A percentile compares a stretch with the other conserved stretches of the same genome.
These are phyloP conservation scores for Trichoderma harzianum DNA, from an alignment of 2,329 filamentous ascomycete genomes.

Conservation along the genomic window DNA sequence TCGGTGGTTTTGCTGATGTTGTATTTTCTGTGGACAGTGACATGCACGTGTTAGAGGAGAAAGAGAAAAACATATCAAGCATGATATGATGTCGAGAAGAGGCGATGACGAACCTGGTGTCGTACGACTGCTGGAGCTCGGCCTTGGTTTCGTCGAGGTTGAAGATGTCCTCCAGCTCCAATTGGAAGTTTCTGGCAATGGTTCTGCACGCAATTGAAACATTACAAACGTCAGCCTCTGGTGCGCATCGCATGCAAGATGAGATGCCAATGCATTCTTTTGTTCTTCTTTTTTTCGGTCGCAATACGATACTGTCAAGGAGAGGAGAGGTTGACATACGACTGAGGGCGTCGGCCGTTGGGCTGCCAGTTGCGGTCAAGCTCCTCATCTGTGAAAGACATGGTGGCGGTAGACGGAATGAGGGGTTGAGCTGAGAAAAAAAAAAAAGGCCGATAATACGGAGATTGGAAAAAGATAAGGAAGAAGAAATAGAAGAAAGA, in stretches of 20 bases:
- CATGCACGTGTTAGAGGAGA: not conserved
- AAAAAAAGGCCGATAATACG: not conserved
- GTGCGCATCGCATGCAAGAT: not conserved
- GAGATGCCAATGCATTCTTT: not conserved
- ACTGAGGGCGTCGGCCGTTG: slow-evolving; percentile 73
- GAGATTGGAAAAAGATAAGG: not conserved
- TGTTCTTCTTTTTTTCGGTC: not conserved
- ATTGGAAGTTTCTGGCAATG: slow-evolving; percentile 81
- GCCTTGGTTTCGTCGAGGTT: slow-evolving; percentile 76
- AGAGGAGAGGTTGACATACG: slow-evolving; percentile 56
- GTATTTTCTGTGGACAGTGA: slow-evolving; percentile 66
- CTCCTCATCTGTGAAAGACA: slow-evolving; percentile 59
- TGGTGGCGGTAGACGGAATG: slow-evolving; percentile 17
- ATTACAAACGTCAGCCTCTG: not conserved
- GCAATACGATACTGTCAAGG: not conserved
- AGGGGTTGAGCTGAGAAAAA: not conserved
- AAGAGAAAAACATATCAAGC: not conserved
- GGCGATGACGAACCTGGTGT: slow-evolving; percentile 66
- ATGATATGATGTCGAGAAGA: not conserved
- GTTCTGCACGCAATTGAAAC: slow-evolving; percentile 53
- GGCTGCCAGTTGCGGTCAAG: slow-evolving; percentile 78
- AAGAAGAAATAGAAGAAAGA: not conserved
- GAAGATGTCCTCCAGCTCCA: slow-evolving; percentile 84
- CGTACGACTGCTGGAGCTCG: slow-evolving; percentile 69
- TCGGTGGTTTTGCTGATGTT: slow-evolving; percentile 68